Evolutionary conservation across 495 filamentous ascomycete genomes (phyloP).

Genomic region (Acidomyces sp.): DNA sequence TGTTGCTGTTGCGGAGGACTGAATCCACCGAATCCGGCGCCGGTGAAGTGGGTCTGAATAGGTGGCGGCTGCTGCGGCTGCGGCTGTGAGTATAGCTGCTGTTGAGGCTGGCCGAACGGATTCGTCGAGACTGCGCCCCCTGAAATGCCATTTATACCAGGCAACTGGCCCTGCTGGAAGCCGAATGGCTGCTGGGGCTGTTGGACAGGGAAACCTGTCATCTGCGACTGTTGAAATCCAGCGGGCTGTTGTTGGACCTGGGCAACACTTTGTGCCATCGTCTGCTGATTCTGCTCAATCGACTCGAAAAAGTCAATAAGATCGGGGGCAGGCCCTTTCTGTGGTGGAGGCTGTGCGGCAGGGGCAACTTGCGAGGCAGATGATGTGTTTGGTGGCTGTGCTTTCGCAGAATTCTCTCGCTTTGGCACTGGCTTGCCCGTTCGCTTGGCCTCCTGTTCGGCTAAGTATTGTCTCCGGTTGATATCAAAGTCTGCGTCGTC

Average conservation of each 20-base stretch:
- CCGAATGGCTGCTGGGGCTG: constrained; percentile 29
- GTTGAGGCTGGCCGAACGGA: constrained; percentile 41
- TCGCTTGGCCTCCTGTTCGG: constrained; percentile 71
- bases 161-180: constrained; percentile 15
- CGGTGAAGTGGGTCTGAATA: constrained; percentile 37
- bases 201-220: constrained; percentile 19
- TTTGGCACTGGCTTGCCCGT: constrained; percentile 30
- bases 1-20: constrained; percentile 3
- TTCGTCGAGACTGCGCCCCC: constrained; percentile 26
- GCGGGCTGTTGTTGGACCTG: constrained; percentile 36
- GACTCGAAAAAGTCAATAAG: constrained; percentile 98
- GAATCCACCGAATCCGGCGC: constrained; percentile 28
- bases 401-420: constrained; percentile 25
- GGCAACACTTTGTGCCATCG: constrained; percentile 39
- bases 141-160: constrained; percentile 24
- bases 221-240: constrained; percentile 29
- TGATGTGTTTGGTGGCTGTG: constrained; percentile 17
- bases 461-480: constrained; percentile 80
- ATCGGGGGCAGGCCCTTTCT: constrained; percentile 58
- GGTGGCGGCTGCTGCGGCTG: constrained; percentile 28
- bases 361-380: constrained; percentile 1
- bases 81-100: constrained; percentile 43
- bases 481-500: constrained; percentile 94
- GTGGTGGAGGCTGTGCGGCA: constrained; percentile 15
- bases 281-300: constrained; percentile 83